These are phyloP conservation scores for Escallonia herrerae DNA, from an alignment of 129 eudicot genomes.

Conservation along the genomic window DNA sequence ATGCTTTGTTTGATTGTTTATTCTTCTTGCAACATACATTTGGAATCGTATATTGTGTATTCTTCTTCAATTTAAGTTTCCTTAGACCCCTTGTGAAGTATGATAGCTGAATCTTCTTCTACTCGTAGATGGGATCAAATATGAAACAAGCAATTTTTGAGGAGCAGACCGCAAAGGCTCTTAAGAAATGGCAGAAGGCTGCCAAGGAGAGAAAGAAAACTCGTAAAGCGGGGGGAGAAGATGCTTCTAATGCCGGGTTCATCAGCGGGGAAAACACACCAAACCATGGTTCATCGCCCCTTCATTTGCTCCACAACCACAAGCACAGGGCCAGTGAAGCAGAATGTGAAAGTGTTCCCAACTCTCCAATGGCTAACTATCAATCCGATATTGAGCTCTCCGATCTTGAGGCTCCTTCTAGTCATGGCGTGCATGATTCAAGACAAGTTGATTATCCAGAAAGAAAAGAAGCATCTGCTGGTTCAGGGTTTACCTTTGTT, in stretches of 20 bases:
- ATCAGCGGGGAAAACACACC: conserved; percentile 38
- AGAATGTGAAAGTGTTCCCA: conserved; percentile 33
- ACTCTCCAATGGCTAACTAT: conserved; percentile 38
- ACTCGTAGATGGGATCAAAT: conserved; percentile 68
- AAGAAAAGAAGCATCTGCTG: background rate
- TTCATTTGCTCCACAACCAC: conserved; percentile 62
- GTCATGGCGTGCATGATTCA: background rate
- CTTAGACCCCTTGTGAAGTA: no score
- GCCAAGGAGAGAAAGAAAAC: conserved; percentile 47
- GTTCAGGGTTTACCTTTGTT: background rate
- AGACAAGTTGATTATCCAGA: conserved; percentile 1
- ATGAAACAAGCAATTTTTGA: conserved; percentile 72
- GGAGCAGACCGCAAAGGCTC: conserved; percentile 70
- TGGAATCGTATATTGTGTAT: no score
- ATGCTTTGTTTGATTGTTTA: no score
- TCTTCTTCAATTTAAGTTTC: no score
- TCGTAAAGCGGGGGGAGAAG: conserved; percentile 24
- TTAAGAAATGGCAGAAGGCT: conserved; percentile 70
- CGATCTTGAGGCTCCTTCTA: conserved; percentile 43
- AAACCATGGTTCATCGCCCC: conserved; percentile 44
- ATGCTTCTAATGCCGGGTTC: background rate
- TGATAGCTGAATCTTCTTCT: no score
- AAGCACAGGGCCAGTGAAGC: conserved; percentile 31
- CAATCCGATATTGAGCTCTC: conserved; percentile 40
- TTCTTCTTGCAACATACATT: no score